Evolutionary conservation across 2,329 filamentous ascomycete species (phyloP), one percentile per base, ranked within the genome.

Genomic region (Pseudocercospora macadamiae): DNA sequence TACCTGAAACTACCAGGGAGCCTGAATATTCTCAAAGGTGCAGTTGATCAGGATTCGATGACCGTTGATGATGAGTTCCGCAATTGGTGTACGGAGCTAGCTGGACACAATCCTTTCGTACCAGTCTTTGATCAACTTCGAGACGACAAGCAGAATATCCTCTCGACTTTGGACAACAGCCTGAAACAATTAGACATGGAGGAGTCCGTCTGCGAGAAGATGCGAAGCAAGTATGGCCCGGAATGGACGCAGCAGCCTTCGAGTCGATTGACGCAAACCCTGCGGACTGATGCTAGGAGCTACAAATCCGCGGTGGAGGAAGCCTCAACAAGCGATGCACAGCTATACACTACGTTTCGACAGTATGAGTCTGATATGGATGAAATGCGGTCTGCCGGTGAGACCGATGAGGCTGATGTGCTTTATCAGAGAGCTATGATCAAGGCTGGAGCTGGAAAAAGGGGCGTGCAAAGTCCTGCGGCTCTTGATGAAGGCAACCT

Each of bases 221-320:
- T 99, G 95, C 86, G 95, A 47, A 96, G 92, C 10, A 99, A 99
- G 74, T 97, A 97, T 73, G 93, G 93, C 55, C 84, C 83, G 25
- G 93, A 97, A 55, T 99, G 95, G 95, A 96, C 91, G 16, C 95
- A 99, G 70, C 95, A 99, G 70, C 95, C 95, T 9, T 97, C 93
- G 72, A 91, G 90, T 28, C 84, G 91, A 57, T 82, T 99, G 37
- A 99, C 93, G 1, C 87, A 90, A 3, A 97, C 93, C 0, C 78
- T 99, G 51, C 85, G 93, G 55, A 88, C 86, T 59, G 95, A 99
- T 71, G 89, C 97, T 54, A 84, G 89, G 61, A 93, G 89, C 69
- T 97, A 97, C 71, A 86, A 89, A 26, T 89, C 93, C 58, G 95
- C 95, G 0, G 81, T 97, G 51, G 91, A 96, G 57, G 93, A 97